Base-by-base conservation (phyloP, 2,329 filamentous ascomycete genomes). In the Epichloe uncinata region DNA sequence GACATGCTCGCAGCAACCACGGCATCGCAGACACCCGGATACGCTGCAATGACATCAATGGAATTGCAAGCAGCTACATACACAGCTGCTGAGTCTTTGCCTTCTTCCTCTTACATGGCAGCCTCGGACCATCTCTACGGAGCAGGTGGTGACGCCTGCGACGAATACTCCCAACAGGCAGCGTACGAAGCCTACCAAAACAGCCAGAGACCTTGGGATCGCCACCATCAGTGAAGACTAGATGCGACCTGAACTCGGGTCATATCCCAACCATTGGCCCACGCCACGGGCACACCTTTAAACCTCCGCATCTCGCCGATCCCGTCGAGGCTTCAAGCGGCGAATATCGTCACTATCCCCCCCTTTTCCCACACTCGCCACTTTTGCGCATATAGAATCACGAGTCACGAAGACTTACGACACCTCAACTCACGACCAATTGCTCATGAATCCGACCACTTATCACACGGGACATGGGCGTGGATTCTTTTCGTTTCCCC, bases 111-210 rank as follows among this genome's bases (percentile, higher is more conserved):
- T 8, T 50, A 43, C 13, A 30, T 38, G 26, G 38, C 5, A 38
- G 33, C 44, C 5, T 40, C 49, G 13, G 37, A 40, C 2, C 7
- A 30, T 2, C 20, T 43, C 7, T 50, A 47, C 20, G 33, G 41
- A 20, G 9, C 42, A 13, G 33, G 46, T 42, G 15, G 11, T 7
- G 11, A n/a, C 9, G 44, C 18, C 15, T 44, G 40, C 33, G 22
- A 15, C 38, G 34, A 50, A 20, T 50, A 42, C 22, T 43, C 49
- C 37, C n/a, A 43, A 4, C 44, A 50, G 2, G 16, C 13, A 4
- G 15, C 26, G 8, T 50, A 47, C 49, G 44, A 43, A 7, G 45
- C 40, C 12, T 50, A 47, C 20, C 48, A 45, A n/a, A 18, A 50
- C 16, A 22, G 38, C 22, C 38, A 45, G 6, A 30, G 38, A 2